Evolutionary conservation across 2,329 filamentous ascomycete species (phyloP), one percentile per base, ranked within the genome.

Genomic region (Karstenula rhodostoma): DNA sequence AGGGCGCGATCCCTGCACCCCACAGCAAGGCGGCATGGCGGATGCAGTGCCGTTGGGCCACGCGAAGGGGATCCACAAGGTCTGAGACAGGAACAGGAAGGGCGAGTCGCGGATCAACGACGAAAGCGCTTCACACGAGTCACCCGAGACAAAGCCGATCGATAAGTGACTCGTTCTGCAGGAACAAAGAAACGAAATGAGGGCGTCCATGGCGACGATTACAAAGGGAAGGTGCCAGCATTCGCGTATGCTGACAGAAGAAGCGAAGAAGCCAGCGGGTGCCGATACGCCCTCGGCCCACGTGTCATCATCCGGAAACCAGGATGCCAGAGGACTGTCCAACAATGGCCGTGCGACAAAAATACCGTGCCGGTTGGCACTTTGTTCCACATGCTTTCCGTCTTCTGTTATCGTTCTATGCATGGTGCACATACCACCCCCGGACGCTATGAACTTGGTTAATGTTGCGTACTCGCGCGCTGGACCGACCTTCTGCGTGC

Each of bases 71-170:
- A 40, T 61, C 48, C 54, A 58, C 49, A 37, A 32, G 42, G 25
- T n/a, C 44, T 52, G 62, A 55, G 56, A 61, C 61, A 61, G 62
- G 62, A 62, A 64, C 62, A 62, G 59, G 62, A 57, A 62, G 51
- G 33, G 47, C 40, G 57, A 57, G 57, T 57, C 59, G 59, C 53
- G 51, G 58, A 62, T 64, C 62, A 33, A 49, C n/a, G 17, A 27
- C 19, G 29, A 29, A 33, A 23, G 43, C 15, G 15, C 19, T 22
- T 48, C 32, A 27, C 22, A 6, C 49, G 49, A 48, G 32, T 52
- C 46, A 27, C 35, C 40, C 49, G 32, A 40, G 33, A 40, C 46
- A n/a, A 23, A 13, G n/a, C 33, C 37, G 22, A 27, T n/a, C 7
- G 49, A 52, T 42, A 2, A 43, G 40, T 23, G 17, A 44, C 13